phyloP scores from a whole-genome alignment of 306 rosid genomes.

The Castanospermum australe region DNA sequence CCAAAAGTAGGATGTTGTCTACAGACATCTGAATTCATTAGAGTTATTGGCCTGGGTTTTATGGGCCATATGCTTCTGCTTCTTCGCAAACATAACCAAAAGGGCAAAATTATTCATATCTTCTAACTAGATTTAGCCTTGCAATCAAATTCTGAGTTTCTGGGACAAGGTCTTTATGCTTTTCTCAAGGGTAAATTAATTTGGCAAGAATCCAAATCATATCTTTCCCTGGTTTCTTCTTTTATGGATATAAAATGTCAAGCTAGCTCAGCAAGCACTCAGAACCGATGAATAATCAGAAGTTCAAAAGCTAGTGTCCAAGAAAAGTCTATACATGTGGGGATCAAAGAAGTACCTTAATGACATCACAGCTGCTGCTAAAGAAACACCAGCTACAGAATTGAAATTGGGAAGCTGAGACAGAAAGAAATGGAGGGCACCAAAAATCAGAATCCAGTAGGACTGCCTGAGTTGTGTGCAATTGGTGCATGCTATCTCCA shows the following conservation, averaged over 20 bases:
- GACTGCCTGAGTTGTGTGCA: constrained; percentile 74
- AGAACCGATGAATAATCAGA: not conserved
- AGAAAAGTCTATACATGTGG: not conserved
- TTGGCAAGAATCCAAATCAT: constrained; percentile 17
- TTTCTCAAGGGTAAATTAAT: constrained; percentile 10
- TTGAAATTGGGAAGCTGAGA: constrained; percentile 96
- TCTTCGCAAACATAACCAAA: constrained; percentile 12
- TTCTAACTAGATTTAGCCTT: not conserved
- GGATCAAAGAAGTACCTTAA: constrained; percentile 49
- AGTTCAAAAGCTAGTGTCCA: not conserved
- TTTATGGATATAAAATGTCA: not conserved
- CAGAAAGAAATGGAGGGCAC: constrained; percentile 78
- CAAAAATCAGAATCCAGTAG: constrained; percentile 88
- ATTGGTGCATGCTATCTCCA: constrained; percentile 82
- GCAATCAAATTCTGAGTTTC: constrained; percentile 2
- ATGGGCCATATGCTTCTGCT: constrained; percentile 1
- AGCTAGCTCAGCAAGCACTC: constrained; percentile 10
- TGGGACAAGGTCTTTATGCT: constrained; percentile 8
- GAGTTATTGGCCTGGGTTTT: not conserved
- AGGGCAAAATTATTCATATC: not conserved
- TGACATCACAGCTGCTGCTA: constrained; percentile 96
- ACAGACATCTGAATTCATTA: not conserved
- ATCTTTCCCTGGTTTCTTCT: not conserved
- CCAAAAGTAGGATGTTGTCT: not conserved
- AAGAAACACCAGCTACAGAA: constrained; percentile 87